Evolutionary conservation across 1,284 basidiomycete genomes (phyloP).

Genomic region (Apiotrichum sp.): DNA sequence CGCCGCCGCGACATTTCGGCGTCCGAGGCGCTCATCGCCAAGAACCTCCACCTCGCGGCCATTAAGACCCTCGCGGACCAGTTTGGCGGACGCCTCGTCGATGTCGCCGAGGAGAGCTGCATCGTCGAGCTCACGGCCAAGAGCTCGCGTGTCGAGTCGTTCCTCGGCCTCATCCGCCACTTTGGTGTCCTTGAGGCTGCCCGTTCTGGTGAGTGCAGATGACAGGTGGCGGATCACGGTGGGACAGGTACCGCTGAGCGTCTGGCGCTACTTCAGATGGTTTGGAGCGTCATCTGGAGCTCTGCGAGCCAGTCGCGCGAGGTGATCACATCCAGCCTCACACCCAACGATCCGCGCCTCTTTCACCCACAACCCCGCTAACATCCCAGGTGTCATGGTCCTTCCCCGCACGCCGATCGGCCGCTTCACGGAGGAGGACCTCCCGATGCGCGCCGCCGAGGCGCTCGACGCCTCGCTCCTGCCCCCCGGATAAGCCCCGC

Average conservation of each 20-base stretch:
- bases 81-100: slow-evolving; percentile 89
- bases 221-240: too few species aligned
- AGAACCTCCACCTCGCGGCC: slow-evolving; percentile 82
- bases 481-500: slow-evolving; percentile 66
- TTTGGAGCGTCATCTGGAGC: too few species aligned
- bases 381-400: slow-evolving; percentile 73
- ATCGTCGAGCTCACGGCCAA: slow-evolving; percentile 96
- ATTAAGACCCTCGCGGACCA: slow-evolving; percentile 79
- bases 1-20: slow-evolving; percentile 42
- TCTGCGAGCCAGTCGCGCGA: too few species aligned
- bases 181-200: slow-evolving; percentile 94
- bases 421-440: slow-evolving; percentile 59
- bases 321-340: too few species aligned
- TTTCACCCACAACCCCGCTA: not conserved
- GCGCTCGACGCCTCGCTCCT: slow-evolving; percentile 76
- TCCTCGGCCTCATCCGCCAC: slow-evolving; percentile 84
- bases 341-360: too few species aligned
- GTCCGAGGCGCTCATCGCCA: slow-evolving; percentile 76
- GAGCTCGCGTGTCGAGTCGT: slow-evolving; percentile 83
- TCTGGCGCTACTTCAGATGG: too few species aligned
- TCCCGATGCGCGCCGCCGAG: slow-evolving; percentile 50
- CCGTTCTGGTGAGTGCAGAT: slow-evolving; percentile 63
- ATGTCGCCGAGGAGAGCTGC: slow-evolving; percentile 87
- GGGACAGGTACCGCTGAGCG: too few species aligned
- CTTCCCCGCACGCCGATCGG: slow-evolving; percentile 89